Evolutionary conservation across 1,284 basidiomycete genomes (phyloP), one percentile per base, ranked within the genome.

Genomic region (Puccinia triticina): DNA sequence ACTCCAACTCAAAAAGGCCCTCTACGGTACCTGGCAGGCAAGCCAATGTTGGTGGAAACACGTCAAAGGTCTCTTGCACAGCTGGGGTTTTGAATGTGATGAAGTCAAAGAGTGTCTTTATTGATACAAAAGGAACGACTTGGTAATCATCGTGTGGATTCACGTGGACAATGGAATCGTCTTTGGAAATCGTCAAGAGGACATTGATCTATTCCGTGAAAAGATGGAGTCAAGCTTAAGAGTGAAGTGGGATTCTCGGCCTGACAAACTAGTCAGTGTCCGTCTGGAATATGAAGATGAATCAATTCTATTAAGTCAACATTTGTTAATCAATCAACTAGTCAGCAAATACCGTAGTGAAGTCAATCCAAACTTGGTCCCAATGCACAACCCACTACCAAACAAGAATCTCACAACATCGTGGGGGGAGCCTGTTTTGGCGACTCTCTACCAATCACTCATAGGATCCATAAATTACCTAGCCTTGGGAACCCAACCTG

Each of bases 21-120:
- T 76, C 1, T 76, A 76, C 40, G 74, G 74, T 2, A 34, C 55
- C 0, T 59, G 43, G 53, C 74, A 76, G 37, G 74, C 53, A 21
- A 55, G 43, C 10, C 26, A 53, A 23, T 76, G 74, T 37, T 76
- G 74, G 74, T 76, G 74, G 74, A 59, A 59, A 23, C 55, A 59
- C 59, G 1, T 76, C 40, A n/a, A 37, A 23, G 11, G 3, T 7
- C 26, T 59, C 43, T 26, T 76, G 2, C 21, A 34, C 7, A 11
- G 23, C 10, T 59, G 50, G 34, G 50, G 53, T 2, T 76, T 59
- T 59, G 8, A 10, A 11, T 18, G 48, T 14, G 50, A 53, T 32
- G 34, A 76, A 37, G 50, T 59, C 32, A 53, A 76, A 29, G 11
- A 76, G 16, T 7, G 53, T 14, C 34, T 76, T 37, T 76, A 76